Evolutionary conservation across 2,329 filamentous ascomycete species (phyloP).

Genomic region (Conoideocrella luteorostrata): DNA sequence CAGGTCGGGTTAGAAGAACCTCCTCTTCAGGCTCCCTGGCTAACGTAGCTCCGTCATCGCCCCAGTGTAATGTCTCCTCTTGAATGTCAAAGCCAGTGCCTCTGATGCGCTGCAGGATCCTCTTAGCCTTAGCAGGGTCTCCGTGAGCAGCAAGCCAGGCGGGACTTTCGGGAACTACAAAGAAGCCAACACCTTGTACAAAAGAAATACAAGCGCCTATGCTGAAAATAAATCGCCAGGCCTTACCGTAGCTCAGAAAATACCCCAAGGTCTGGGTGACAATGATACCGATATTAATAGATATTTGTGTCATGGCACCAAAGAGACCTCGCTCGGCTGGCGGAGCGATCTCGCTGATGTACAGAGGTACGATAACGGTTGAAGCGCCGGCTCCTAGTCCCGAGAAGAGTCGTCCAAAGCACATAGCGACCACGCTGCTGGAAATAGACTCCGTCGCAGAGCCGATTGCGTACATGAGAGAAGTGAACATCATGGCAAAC

Average conservation of each 20-base stretch:
- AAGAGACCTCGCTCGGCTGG: conserved; percentile 71
- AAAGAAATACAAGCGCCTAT: conserved; percentile 63
- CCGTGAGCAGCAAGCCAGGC: conserved; percentile 72
- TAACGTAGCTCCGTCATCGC: conserved; percentile 30
- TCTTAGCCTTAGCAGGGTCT: conserved; percentile 54
- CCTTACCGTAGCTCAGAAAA: conserved; percentile 71
- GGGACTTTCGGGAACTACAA: conserved; percentile 79
- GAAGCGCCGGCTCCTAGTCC: conserved; percentile 82
- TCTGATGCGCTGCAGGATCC: conserved; percentile 67
- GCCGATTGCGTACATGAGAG: conserved; percentile 68
- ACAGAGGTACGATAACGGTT: conserved; percentile 89
- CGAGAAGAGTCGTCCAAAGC: conserved; percentile 68
- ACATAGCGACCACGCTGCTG: conserved; percentile 58
- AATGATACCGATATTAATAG: conserved; percentile 87
- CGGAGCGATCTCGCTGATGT: conserved; percentile 87
- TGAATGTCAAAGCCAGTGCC: conserved; percentile 63
- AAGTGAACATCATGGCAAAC: conserved; percentile 69
- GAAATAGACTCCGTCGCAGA: conserved; percentile 71
- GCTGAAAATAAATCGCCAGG: conserved; percentile 80
- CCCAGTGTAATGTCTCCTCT: conserved; percentile 63
- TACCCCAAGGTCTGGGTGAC: conserved; percentile 77
- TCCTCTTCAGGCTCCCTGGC: conserved; percentile 56
- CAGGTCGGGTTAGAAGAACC: conserved; percentile 49
- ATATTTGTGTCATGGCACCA: conserved; percentile 79
- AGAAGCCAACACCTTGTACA: conserved; percentile 62